Percentiles rank a stretch among this genome's conserved stretches.
Evolutionary conservation across 805 yeast genomes (phyloP).

Genomic region (Candida xiaguanensis): DNA sequence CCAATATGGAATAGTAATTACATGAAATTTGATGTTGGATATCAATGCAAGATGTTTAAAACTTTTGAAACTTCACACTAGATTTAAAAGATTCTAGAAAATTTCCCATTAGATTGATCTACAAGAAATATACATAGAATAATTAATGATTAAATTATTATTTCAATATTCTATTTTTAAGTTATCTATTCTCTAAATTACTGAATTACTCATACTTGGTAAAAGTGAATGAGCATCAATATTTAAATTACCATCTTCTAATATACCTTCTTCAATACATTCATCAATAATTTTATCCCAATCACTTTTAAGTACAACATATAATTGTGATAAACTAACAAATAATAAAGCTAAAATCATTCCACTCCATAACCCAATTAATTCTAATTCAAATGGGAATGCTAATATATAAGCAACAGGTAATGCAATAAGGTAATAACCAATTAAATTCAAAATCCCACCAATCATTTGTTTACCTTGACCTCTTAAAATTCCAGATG

Average conservation of each 20-base stretch:
- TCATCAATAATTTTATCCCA: constrained; percentile 41
- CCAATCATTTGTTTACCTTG: constrained; percentile 59
- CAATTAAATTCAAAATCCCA: constrained; percentile 45
- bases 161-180: no score
- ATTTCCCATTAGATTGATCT: no score
- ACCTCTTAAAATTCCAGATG: constrained; percentile 55
- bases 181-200: not conserved
- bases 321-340: constrained; percentile 38
- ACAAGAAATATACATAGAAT: no score
- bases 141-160: no score
- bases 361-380: constrained; percentile 50
- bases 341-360: constrained; percentile 40
- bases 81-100: no score
- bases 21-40: no score
- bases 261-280: constrained; percentile 40
- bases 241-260: constrained; percentile 28
- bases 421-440: constrained; percentile 47
- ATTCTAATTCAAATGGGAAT: constrained; percentile 33
- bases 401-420: constrained; percentile 47
- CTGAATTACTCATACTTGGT: constrained; percentile 26
- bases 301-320: constrained; percentile 38
- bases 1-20: no score
- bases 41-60: no score
- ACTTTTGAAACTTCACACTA: no score
- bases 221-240: constrained; percentile 29